These are phyloP conservation scores for Marasmius sp. DNA, from an alignment of 1,284 basidiomycete species.

Conservation along the genomic window DNA sequence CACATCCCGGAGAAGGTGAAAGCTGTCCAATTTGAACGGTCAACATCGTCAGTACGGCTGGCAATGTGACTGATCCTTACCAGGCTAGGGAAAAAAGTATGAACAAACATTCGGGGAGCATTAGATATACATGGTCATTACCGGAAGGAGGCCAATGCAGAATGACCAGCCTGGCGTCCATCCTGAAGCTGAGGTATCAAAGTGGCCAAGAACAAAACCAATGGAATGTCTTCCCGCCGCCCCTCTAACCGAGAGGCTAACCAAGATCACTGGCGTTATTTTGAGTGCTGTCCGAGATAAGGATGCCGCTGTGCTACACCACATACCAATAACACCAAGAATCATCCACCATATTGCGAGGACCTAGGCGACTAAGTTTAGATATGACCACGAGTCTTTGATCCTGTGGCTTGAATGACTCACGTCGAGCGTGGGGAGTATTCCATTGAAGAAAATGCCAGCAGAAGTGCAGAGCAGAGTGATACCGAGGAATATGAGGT, in stretches of 20 bases:
- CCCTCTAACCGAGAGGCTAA: constrained; percentile 49
- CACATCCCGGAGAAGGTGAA: constrained; percentile 53
- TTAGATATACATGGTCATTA: constrained; percentile 24
- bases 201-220: constrained; percentile 46
- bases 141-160: constrained; percentile 54
- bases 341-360: constrained; percentile 53
- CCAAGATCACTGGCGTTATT: constrained; percentile 34
- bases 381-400: background rate
- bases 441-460: constrained; percentile 47
- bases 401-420: constrained; percentile 9
- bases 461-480: constrained; percentile 39
- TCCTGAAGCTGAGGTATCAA: constrained; percentile 49
- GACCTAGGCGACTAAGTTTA: constrained; percentile 30
- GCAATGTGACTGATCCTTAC: constrained; percentile 22
- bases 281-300: background rate
- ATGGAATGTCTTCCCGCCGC: constrained; percentile 45
- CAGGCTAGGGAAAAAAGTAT: constrained; percentile 27
- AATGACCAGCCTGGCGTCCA: constrained; percentile 61
- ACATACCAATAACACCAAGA: constrained; percentile 47
- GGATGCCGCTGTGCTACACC: constrained; percentile 1
- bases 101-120: background rate
- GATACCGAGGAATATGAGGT: constrained; percentile 52
- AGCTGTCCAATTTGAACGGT: constrained; percentile 24
- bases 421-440: constrained; percentile 50
- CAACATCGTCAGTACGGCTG: background rate